Conservation (phyloP, 371 early-diverging fungal species). For the Mucor racemosus region DNA sequence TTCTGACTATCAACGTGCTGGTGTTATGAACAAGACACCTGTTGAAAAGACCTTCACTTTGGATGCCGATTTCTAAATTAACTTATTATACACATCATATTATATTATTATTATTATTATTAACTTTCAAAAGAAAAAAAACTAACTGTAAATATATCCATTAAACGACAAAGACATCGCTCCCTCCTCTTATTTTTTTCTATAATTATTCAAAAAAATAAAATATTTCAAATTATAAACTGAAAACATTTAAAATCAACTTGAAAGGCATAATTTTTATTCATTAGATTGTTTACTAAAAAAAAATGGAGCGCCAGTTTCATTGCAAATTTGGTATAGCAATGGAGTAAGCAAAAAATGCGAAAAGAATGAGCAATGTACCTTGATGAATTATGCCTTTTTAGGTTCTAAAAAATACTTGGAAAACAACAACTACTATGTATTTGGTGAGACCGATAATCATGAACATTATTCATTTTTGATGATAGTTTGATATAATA, state of each 20-base stretch:
- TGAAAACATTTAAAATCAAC: background rate
- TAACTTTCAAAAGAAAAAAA: background rate
- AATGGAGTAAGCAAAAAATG: no score
- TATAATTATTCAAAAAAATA: background rate
- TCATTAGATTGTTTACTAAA: no score
- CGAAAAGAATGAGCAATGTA: background rate
- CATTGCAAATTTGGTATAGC: background rate
- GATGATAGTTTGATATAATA: no score
- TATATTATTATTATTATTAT: background rate
- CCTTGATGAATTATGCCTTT: no score
- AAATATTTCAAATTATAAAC: background rate
- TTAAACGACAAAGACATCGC: constrained; percentile 8
- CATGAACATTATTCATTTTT: no score
- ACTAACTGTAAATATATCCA: constrained; percentile 13
- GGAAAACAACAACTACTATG: background rate
- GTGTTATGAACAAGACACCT: constrained; percentile 83
- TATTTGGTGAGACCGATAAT: background rate
- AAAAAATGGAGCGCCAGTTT: no score
- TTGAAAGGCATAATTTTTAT: no score
- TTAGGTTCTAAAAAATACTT: no score
- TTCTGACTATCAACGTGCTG: constrained; percentile 98
- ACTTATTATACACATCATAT: background rate
- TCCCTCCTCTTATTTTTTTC: constrained; percentile 5
- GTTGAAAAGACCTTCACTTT: constrained; percentile 80
- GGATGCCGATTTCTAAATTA: constrained; percentile 81